phyloP scores from a whole-genome alignment of 331 rosid species.

The Spiraea crenata region DNA sequence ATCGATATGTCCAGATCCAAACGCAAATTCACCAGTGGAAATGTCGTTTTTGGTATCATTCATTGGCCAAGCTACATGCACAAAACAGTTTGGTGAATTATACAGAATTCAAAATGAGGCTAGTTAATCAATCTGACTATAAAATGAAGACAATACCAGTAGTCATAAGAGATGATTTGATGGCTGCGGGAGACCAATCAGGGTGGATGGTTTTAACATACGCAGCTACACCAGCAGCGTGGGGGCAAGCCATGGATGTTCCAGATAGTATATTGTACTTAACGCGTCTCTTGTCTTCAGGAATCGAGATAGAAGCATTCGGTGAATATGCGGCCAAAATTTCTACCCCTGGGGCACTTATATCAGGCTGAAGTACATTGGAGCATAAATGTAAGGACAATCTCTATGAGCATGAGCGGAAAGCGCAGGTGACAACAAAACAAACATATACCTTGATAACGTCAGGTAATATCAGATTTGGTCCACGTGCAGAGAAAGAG shows the following conservation, averaged over 20 bases:
- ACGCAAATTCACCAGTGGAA: constrained; percentile 19
- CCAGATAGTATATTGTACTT: constrained; percentile 38
- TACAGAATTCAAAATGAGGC: neutral
- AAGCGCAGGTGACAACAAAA: neutral
- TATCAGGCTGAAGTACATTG: constrained; percentile 40
- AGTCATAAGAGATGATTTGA: constrained; percentile 64
- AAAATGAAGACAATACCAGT: constrained; percentile 21
- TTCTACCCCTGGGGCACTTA: constrained; percentile 53
- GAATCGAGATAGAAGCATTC: neutral
- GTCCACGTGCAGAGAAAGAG: too few relatives aligned
- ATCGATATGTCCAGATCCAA: constrained; percentile 23
- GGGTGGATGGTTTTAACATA: constrained; percentile 44
- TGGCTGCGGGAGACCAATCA: constrained; percentile 61
- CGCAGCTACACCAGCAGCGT: constrained; percentile 45
- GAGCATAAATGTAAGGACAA: neutral
- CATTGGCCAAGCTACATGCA: constrained; percentile 9
- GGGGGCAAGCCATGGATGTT: constrained; percentile 62
- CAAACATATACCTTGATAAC: neutral
- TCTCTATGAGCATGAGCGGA: neutral
- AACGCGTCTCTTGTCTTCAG: constrained; percentile 20
- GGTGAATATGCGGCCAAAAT: constrained; percentile 59
- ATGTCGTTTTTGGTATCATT: neutral
- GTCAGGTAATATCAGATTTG: neutral
- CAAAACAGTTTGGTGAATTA: neutral
- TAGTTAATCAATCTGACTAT: neutral